Evolutionary conservation across 2,329 filamentous ascomycete species (phyloP).

Genomic region (Akanthomyces lecanii): DNA sequence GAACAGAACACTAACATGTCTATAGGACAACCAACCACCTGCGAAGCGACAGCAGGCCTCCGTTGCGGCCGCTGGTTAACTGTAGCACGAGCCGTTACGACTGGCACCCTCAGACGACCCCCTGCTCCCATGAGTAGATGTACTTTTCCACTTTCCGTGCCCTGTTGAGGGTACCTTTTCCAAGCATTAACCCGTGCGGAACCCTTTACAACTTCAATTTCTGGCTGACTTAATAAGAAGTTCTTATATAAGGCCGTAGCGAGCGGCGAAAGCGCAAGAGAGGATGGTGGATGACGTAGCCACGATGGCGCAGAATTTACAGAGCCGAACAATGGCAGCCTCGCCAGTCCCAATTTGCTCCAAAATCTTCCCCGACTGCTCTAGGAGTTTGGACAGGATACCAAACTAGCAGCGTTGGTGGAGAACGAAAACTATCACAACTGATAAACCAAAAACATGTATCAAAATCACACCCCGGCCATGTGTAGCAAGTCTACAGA

Average conservation of each 20-base stretch:
- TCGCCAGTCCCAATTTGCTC: not conserved
- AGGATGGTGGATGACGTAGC: not conserved
- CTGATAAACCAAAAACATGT: conserved; percentile 13
- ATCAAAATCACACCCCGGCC: conserved; percentile 5
- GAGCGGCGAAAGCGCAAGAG: conserved; percentile 3
- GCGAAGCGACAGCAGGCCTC: conserved; percentile 41
- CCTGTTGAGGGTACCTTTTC: not conserved
- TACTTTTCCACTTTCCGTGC: not conserved
- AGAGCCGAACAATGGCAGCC: not conserved
- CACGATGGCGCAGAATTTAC: conserved; percentile 1
- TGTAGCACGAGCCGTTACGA: not conserved
- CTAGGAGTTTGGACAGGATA: conserved; percentile 7
- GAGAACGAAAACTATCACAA: not conserved
- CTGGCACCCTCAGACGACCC: not conserved
- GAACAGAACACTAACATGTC: not conserved
- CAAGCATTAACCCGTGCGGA: conserved; percentile 1
- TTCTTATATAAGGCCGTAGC: conserved; percentile 6
- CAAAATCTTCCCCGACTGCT: not conserved
- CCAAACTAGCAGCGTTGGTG: not conserved
- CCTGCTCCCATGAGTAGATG: not conserved
- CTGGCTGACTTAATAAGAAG: conserved; percentile 16
- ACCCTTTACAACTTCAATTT: conserved; percentile 5
- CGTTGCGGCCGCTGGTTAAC: conserved; percentile 36
- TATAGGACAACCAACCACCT: conserved; percentile 35
- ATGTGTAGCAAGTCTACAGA: not conserved